A percentile compares a stretch with the other conserved stretches of the same genome.
Evolutionary conservation across 2,329 filamentous ascomycete species (phyloP).

Genomic region (Simplicillium sp.): DNA sequence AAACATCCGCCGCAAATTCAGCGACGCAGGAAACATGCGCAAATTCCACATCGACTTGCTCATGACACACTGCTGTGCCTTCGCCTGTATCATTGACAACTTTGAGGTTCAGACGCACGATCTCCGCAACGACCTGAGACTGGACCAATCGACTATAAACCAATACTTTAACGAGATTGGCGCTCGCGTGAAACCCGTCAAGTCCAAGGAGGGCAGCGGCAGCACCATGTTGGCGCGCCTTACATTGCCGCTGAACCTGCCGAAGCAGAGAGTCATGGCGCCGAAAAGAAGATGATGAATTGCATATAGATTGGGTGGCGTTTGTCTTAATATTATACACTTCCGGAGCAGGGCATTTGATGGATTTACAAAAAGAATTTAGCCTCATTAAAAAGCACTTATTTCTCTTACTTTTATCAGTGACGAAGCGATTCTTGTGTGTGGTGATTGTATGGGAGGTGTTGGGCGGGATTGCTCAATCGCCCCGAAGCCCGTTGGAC

Average conservation of each 20-base stretch:
- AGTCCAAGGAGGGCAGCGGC: conserved; percentile 52
- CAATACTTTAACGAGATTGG: conserved; percentile 72
- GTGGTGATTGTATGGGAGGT: too few species aligned
- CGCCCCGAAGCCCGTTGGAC: too few species aligned
- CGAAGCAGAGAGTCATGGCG: conserved; percentile 41
- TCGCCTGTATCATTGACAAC: conserved; percentile 63
- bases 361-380: too few species aligned
- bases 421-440: too few species aligned
- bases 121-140: conserved; percentile 59
- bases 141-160: conserved; percentile 62
- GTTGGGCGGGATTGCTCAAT: too few species aligned
- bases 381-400: too few species aligned
- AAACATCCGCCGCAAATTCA: conserved; percentile 60
- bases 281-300: conserved; percentile 10
- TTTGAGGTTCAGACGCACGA: conserved; percentile 63
- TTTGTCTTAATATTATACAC: neutral
- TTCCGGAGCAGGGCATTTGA: neutral
- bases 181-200: conserved; percentile 51
- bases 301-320: conserved; percentile 25
- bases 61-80: conserved; percentile 62
- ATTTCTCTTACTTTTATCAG: too few species aligned
- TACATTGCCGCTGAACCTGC: conserved; percentile 72
- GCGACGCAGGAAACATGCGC: conserved; percentile 51
- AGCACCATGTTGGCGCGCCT: conserved; percentile 55
- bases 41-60: conserved; percentile 66